A percentile compares a stretch with the other conserved stretches of the same genome.
phyloP scores from a whole-genome alignment of 306 rosid genomes.

The Malus domestica region ASM211411v1 NC_041793.1:32352001-32352500 shows the following conservation, averaged over 20 bases:
- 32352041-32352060: not conserved
- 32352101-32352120: not conserved
- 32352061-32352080: not conserved
- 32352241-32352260: not conserved
- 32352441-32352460: not conserved
- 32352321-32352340: too few relatives aligned
- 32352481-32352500: not conserved
- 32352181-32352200: not conserved
- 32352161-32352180: not conserved
- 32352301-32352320: not conserved
- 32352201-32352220: not conserved
- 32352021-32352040: not conserved
- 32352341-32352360: accelerated
- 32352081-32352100: too few relatives aligned
- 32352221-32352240: not conserved
- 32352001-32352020: not conserved
- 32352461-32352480: not conserved
- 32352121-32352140: not conserved
- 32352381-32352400: too few relatives aligned
- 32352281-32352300: not conserved
- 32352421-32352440: too few relatives aligned
- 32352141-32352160: not conserved
- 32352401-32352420: too few relatives aligned
- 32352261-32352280: not conserved
- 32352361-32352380: too few relatives aligned